These are phyloP conservation scores for Pholiota microspora DNA, from an alignment of 768 basidiomycete species.

Conservation along the genomic window DNA sequence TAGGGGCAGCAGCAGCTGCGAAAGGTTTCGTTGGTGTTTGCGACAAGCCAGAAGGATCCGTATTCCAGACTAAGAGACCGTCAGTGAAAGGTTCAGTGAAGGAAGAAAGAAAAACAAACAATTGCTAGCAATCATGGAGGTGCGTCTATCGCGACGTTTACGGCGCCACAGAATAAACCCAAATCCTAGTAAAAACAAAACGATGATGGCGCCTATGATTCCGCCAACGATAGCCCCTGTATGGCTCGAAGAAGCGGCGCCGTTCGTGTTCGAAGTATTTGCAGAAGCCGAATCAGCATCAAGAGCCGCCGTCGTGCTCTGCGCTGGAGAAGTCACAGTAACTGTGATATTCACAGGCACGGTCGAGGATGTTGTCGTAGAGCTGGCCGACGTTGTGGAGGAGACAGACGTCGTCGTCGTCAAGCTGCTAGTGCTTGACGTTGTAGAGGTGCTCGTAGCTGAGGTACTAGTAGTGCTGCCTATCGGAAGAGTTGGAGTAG, in stretches of 20 bases:
- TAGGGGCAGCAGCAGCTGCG: neutral
- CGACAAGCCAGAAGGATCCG: neutral
- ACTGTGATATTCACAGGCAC: constrained; percentile 1
- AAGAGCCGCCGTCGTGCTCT: neutral
- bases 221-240: constrained; percentile 21
- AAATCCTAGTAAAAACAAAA: constrained; percentile 14
- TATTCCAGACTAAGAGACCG: constrained; percentile 6
- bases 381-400: neutral
- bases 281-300: neutral
- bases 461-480: neutral
- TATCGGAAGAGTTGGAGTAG: neutral
- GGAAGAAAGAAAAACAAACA: neutral
- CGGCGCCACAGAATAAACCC: constrained; percentile 13
- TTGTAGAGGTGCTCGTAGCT: neutral
- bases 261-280: neutral
- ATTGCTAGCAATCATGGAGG: constrained; percentile 1
- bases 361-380: neutral
- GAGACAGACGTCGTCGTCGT: neutral
- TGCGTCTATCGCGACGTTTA: constrained; percentile 2
- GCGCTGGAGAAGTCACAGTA: constrained; percentile 3
- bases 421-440: neutral
- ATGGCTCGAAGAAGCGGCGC: constrained; percentile 5
- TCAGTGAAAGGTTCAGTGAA: neutral
- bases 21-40: neutral
- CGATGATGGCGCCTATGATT: constrained; percentile 15